These are phyloP conservation scores for Erigeron canadensis DNA, from an alignment of 129 eudicot genomes.

Conservation along the genomic window DNA sequence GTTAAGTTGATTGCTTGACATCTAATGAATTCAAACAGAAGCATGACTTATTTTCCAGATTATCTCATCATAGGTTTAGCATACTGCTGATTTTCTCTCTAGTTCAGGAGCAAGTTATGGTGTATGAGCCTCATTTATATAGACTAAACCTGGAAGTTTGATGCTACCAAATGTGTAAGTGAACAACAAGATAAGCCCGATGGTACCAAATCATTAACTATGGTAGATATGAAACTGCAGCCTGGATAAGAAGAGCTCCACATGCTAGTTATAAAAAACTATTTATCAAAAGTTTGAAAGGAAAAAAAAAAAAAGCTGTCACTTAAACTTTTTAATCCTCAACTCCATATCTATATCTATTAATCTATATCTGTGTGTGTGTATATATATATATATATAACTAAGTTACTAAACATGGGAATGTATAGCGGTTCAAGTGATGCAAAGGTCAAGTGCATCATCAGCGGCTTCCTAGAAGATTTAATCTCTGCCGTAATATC, in stretches of 20 bases:
- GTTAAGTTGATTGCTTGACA: background rate
- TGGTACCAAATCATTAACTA: background rate
- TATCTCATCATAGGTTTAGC: constrained; percentile 2
- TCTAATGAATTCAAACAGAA: background rate
- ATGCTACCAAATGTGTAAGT: background rate
- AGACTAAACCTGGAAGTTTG: background rate
- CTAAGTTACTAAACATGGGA: constrained; percentile 2
- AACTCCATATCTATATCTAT: constrained; percentile 5
- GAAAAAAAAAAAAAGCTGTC: background rate
- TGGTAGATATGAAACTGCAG: background rate
- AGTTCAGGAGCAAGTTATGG: background rate
- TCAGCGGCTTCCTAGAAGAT: constrained; percentile 63
- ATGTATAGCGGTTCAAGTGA: constrained; percentile 91
- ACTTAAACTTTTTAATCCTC: constrained; percentile 17
- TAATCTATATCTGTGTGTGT: too few relatives aligned
- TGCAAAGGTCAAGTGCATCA: constrained; percentile 60
- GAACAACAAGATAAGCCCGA: background rate
- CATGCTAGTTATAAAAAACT: background rate
- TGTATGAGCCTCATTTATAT: background rate
- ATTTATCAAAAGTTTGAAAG: background rate
- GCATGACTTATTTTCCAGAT: background rate
- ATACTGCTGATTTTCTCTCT: background rate
- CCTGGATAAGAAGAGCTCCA: background rate
- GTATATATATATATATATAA: background rate
- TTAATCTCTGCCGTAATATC: constrained; percentile 81